Percentiles rank a stretch among this genome's conserved stretches.
Evolutionary conservation across 2,329 filamentous ascomycete genomes (phyloP).

Genomic region (Penicillium thymicola): DNA sequence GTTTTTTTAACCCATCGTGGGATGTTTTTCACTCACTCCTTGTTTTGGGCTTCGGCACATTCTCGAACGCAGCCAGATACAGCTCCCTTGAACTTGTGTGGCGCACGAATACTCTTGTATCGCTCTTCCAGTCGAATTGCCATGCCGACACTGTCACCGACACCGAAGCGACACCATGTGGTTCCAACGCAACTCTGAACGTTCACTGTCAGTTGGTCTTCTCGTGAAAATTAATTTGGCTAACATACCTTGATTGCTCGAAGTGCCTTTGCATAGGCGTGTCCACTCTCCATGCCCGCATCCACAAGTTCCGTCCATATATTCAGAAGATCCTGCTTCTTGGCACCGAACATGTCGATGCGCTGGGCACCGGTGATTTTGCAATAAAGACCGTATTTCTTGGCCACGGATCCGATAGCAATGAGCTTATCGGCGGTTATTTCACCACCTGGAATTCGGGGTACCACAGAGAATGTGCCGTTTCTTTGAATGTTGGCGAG

Average conservation of each 20-base stretch:
- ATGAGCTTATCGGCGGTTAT: conserved; percentile 85
- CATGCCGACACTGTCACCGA: conserved; percentile 88
- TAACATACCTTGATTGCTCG: conserved; percentile 68
- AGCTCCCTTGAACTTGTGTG: conserved; percentile 88
- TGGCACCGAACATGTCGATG: conserved; percentile 89
- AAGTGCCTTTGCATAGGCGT: conserved; percentile 86
- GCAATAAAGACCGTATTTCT: conserved; percentile 79
- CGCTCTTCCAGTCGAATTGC: conserved; percentile 82
- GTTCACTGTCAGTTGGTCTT: conserved; percentile 1
- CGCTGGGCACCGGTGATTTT: conserved; percentile 91
- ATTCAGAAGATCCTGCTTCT: conserved; percentile 76
- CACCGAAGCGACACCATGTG: conserved; percentile 85
- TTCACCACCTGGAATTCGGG: conserved; percentile 77
- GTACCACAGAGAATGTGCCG: conserved; percentile 85
- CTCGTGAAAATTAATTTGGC: no score
- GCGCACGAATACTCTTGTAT: conserved; percentile 85
- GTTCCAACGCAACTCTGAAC: conserved; percentile 76
- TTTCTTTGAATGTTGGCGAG: conserved; percentile 88
- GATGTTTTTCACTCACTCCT: conserved; percentile 60
- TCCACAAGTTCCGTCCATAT: conserved; percentile 81
- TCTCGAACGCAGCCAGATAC: conserved; percentile 90
- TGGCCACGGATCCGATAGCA: conserved; percentile 76
- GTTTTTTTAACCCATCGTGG: not conserved
- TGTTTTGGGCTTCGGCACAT: conserved; percentile 88
- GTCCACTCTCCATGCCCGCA: conserved; percentile 84